These are phyloP conservation scores for Barnettozyma hawaiiensis DNA, from an alignment of 1,139 yeast species.

Conservation along the genomic window DNA sequence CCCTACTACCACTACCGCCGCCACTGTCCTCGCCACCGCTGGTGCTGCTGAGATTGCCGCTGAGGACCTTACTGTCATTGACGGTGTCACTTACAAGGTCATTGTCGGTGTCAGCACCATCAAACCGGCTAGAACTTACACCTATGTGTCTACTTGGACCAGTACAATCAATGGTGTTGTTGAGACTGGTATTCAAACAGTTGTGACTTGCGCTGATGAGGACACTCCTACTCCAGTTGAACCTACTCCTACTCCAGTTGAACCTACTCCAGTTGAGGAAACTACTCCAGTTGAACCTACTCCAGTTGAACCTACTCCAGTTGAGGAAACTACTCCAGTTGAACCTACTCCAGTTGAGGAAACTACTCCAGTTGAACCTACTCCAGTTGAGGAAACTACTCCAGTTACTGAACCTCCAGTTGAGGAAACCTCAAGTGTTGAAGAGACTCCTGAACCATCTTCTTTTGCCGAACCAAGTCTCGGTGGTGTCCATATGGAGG, in stretches of 20 bases:
- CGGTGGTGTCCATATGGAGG: constrained; percentile 7
- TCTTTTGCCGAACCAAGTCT: constrained; percentile 5
- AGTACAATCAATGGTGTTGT: constrained; percentile 19
- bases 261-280: constrained; percentile 10
- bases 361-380: not conserved
- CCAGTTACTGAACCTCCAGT: constrained; percentile 11
- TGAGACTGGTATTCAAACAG: constrained; percentile 15
- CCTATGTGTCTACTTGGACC: constrained; percentile 21
- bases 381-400: constrained; percentile 6
- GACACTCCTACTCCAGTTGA: constrained; percentile 9
- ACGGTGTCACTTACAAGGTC: constrained; percentile 25
- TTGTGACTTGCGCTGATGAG: constrained; percentile 10
- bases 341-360: constrained; percentile 2
- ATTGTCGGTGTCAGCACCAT: constrained; percentile 22
- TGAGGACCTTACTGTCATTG: constrained; percentile 22
- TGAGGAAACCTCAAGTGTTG: constrained; percentile 1
- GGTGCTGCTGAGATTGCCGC: constrained; percentile 1
- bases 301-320: constrained; percentile 4
- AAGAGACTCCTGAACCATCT: not conserved
- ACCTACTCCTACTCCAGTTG: constrained; percentile 8
- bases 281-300: constrained; percentile 6
- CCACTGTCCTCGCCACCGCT: too few relatives aligned
- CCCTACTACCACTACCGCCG: too few relatives aligned
- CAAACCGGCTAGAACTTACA: constrained; percentile 21
- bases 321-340: constrained; percentile 9